Percentiles rank a stretch among this genome's conserved stretches.
phyloP scores from a whole-genome alignment of 331 rosid genomes.

The Acacia concinna region DNA sequence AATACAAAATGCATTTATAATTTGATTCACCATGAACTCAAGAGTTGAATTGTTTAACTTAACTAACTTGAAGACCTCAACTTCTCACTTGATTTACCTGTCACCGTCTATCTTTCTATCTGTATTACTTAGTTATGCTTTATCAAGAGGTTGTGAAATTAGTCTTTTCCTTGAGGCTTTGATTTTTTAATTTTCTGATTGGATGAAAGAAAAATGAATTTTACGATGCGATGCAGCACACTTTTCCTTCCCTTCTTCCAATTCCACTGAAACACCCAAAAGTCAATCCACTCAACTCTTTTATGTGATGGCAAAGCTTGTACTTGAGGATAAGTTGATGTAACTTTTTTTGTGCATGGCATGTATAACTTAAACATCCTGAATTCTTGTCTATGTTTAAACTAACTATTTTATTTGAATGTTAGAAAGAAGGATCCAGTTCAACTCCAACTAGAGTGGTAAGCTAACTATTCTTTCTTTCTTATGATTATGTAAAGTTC shows the following conservation, averaged over 20 bases:
- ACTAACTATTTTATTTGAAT: slow-evolving; percentile 42
- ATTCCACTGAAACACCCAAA: slow-evolving; percentile 1
- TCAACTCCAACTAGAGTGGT: slow-evolving; percentile 95
- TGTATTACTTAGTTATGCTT: slow-evolving; percentile 1
- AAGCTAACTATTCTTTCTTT: slow-evolving; percentile 39
- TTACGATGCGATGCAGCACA: neutral
- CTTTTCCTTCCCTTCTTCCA: neutral
- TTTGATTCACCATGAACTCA: neutral
- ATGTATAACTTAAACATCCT: slow-evolving; percentile 23
- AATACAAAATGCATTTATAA: neutral
- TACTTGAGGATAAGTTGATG: slow-evolving; percentile 7
- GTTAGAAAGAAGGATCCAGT: slow-evolving; percentile 79
- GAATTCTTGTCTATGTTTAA: slow-evolving; percentile 24
- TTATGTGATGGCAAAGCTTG: neutral
- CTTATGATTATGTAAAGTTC: slow-evolving; percentile 25
- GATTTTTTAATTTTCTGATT: neutral
- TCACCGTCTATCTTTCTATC: neutral
- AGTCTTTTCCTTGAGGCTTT: slow-evolving; percentile 9
- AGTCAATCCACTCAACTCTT: neutral
- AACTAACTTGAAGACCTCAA: neutral
- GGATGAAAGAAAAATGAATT: neutral
- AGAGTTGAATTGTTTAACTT: neutral
- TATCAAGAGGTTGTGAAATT: slow-evolving; percentile 1
- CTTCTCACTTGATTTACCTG: neutral
- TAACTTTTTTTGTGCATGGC: slow-evolving; percentile 25